A percentile compares a stretch with the other conserved stretches of the same genome.
Evolutionary conservation across 305 asterid genomes (phyloP).

Genomic region (Nicotiana rustica): DNA sequence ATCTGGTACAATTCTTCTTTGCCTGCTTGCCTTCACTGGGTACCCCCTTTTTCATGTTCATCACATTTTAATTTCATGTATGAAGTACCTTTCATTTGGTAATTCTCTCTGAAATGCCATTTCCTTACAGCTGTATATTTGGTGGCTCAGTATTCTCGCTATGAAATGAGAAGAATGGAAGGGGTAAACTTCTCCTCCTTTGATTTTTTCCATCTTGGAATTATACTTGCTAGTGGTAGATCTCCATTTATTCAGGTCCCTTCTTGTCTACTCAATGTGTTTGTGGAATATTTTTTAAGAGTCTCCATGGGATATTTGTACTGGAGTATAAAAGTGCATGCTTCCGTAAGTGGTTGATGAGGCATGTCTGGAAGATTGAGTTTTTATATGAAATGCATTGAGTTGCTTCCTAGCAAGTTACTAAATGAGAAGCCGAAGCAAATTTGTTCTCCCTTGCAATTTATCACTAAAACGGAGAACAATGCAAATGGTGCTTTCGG

Average conservation of each 20-base stretch:
- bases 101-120: constrained; percentile 36
- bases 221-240: background rate
- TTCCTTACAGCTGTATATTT: constrained; percentile 85
- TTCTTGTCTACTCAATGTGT: background rate
- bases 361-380: background rate
- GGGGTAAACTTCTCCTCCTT: constrained; percentile 56
- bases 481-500: background rate
- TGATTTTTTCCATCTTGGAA: background rate
- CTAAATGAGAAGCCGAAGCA: background rate
- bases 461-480: background rate
- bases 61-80: constrained; percentile 28
- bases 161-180: constrained; percentile 93
- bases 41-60: constrained; percentile 48
- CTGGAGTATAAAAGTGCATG: background rate
- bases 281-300: background rate
- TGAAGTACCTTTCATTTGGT: background rate
- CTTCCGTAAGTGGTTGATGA: background rate
- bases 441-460: background rate
- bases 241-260: background rate
- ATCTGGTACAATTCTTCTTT: constrained; percentile 87
- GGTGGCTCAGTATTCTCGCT: constrained; percentile 95
- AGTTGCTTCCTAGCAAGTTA: background rate
- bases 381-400: background rate
- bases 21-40: constrained; percentile 94
- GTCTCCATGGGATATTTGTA: background rate